Base-by-base conservation (phyloP, 805 yeast species). In the Spathaspora hagerdaliae region DNA sequence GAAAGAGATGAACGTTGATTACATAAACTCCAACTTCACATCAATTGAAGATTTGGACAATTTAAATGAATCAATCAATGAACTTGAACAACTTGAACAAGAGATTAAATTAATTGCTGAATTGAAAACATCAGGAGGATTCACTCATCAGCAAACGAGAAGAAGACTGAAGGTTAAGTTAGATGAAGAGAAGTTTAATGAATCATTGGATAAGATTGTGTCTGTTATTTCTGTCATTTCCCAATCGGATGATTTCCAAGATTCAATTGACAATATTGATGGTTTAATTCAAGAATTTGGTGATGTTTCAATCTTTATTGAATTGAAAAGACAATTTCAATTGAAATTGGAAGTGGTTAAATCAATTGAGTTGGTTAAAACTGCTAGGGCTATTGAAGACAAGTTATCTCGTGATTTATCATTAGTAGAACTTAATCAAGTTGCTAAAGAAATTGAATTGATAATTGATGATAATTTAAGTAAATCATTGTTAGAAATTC, bases 21-120 rank as follows among this genome's bases (percentile, higher is more conserved):
- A 61, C 53, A 55, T 74, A 39, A 69, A 73, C 53, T 50, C 57
- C 27, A 56, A 59, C 42, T 66, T 71, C 49, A 47, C 61, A n/a
- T 50, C 67, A 1, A 14, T 74, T 2, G 57, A 52, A 13, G 78
- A 72, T 51, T 59, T 74, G 49, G 56, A 45, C 24, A 34, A 38
- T 3, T 40, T 72, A 1, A 69, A 65, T 45, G 44, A 48, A 6
- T 50, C 53, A 13, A 56, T 71, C 11, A 29, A 47, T 1, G 56
- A 57, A 24, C 57, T 71, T 15, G 64, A 65, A 41, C 31, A 43
- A 2, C 40, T 39, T 27, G 55, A 52, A 31, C 39, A 11, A 9
- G 24, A 43, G n/a, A 41, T 51, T 11, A 41, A 45, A n/a, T 37
- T 38, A 5, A 24, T 36, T n/a, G 52, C 48, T 19, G 46, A 45